Percentiles rank a stretch among this genome's conserved stretches.
Evolutionary conservation across 257 asterid genomes (phyloP).

Genomic region (Cordia subcordata): DNA sequence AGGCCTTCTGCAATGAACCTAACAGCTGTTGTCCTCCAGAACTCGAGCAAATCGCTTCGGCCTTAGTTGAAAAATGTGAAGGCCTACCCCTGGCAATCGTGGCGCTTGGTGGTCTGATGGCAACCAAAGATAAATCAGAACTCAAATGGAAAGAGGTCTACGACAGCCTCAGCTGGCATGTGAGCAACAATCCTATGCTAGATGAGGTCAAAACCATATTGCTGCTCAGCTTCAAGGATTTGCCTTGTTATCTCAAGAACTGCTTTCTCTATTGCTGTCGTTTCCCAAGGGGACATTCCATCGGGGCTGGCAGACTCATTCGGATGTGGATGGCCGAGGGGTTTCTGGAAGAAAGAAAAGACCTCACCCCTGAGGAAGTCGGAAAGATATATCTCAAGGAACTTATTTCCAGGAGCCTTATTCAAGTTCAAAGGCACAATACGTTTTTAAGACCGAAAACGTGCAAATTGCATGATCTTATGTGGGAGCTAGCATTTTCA

Average conservation of each 20-base stretch:
- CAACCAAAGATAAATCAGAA: slow-evolving; percentile 7
- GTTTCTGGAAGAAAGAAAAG: slow-evolving; percentile 12
- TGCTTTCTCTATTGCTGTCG: slow-evolving; percentile 27
- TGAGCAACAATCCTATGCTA: slow-evolving; percentile 19
- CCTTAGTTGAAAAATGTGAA: slow-evolving; percentile 12
- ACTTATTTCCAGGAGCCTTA: slow-evolving; percentile 24
- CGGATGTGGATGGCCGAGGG: slow-evolving; percentile 31
- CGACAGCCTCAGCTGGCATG: slow-evolving; percentile 17
- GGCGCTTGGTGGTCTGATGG: slow-evolving; percentile 21
- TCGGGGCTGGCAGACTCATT: slow-evolving; percentile 13
- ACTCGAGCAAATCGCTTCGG: slow-evolving; percentile 13
- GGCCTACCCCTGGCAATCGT: slow-evolving; percentile 22
- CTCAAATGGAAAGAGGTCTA: slow-evolving; percentile 19
- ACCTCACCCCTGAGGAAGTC: slow-evolving; percentile 17
- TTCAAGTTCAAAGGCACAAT: slow-evolving; percentile 11
- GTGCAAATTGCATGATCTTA: slow-evolving; percentile 13
- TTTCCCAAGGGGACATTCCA: slow-evolving; percentile 16
- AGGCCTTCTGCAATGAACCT: slow-evolving; percentile 30
- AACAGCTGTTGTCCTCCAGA: slow-evolving; percentile 16
- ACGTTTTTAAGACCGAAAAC: slow-evolving; percentile 13
- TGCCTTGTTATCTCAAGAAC: slow-evolving; percentile 19
- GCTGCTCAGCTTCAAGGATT: slow-evolving; percentile 17
- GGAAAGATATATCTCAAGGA: slow-evolving; percentile 20
- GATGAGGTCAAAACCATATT: slow-evolving; percentile 17
- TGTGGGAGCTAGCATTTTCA: slow-evolving; percentile 16